These are phyloP conservation scores for Rhizopus arrhizus DNA, from an alignment of 371 early-diverging fungal species.

Conservation along the genomic window DNA sequence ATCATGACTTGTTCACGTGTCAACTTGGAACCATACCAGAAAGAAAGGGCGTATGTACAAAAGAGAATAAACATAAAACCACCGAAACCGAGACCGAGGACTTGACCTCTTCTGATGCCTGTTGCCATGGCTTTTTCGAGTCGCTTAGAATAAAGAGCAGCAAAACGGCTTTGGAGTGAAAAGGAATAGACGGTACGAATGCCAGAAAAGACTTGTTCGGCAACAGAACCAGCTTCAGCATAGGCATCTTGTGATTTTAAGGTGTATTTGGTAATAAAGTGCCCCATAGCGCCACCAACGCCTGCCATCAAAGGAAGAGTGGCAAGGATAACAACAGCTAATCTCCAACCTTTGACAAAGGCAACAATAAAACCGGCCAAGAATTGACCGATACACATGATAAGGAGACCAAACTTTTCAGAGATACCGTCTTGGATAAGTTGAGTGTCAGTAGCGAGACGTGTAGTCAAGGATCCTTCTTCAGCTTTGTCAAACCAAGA, in stretches of 20 bases:
- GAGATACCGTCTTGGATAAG: slow-evolving; percentile 85
- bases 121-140: slow-evolving; percentile 57
- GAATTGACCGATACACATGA: slow-evolving; percentile 75
- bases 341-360: slow-evolving; percentile 83
- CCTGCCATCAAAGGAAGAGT: slow-evolving; percentile 65
- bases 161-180: slow-evolving; percentile 73
- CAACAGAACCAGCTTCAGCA: slow-evolving; percentile 53
- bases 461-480: slow-evolving; percentile 71
- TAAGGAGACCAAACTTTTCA: slow-evolving; percentile 79
- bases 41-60: slow-evolving; percentile 71
- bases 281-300: slow-evolving; percentile 69
- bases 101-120: slow-evolving; percentile 57
- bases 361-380: slow-evolving; percentile 87
- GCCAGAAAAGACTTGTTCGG: slow-evolving; percentile 74
- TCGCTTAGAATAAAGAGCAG: slow-evolving; percentile 59
- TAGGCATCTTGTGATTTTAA: slow-evolving; percentile 42
- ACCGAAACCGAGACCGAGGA: slow-evolving; percentile 65
- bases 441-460: slow-evolving; percentile 79
- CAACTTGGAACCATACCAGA: slow-evolving; percentile 77
- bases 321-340: slow-evolving; percentile 76
- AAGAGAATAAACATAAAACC: slow-evolving; percentile 67
- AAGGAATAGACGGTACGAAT: slow-evolving; percentile 91
- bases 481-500: slow-evolving; percentile 87
- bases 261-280: slow-evolving; percentile 59
- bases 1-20: slow-evolving; percentile 49